Conservation (phyloP, 768 basidiomycete genomes). For the Termitomyces sp. region DNA sequence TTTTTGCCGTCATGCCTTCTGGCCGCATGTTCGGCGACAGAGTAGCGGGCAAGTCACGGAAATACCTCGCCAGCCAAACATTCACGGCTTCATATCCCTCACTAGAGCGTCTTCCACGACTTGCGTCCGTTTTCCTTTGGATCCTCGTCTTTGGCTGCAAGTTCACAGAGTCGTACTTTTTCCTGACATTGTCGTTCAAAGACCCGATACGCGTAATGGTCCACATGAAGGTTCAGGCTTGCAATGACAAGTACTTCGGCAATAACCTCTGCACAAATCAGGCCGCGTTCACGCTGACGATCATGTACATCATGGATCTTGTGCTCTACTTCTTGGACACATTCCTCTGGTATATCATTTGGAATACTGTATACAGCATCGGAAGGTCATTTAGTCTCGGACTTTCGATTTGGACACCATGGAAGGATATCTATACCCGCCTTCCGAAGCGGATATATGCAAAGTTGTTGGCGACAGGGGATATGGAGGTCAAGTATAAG, state of each 20-base stretch:
- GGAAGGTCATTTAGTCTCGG: slow-evolving; percentile 85
- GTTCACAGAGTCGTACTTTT: slow-evolving; percentile 96
- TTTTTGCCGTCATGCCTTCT: slow-evolving; percentile 90
- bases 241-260: slow-evolving; percentile 84
- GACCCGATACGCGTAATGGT: slow-evolving; percentile 95
- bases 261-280: slow-evolving; percentile 83
- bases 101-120: slow-evolving; percentile 56
- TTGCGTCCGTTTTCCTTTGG: slow-evolving; percentile 83
- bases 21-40: slow-evolving; percentile 99
- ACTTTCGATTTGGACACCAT: slow-evolving; percentile 97
- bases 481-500: slow-evolving; percentile 99
- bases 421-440: slow-evolving; percentile 95
- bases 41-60: slow-evolving; percentile 90
- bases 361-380: slow-evolving; percentile 95
- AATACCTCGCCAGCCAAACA: slow-evolving; percentile 97
- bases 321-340: slow-evolving; percentile 98
- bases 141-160: slow-evolving; percentile 94
- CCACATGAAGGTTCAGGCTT: slow-evolving; percentile 91
- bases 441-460: slow-evolving; percentile 96
- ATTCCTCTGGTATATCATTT: slow-evolving; percentile 99
- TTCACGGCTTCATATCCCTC: slow-evolving; percentile 94
- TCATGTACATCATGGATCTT: slow-evolving; percentile 99
- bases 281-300: slow-evolving; percentile 88
- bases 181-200: slow-evolving; percentile 90
- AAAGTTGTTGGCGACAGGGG: slow-evolving; percentile 86